phyloP scores from a whole-genome alignment of 345 rosid genomes.

The Lepidium sativum region DNA sequence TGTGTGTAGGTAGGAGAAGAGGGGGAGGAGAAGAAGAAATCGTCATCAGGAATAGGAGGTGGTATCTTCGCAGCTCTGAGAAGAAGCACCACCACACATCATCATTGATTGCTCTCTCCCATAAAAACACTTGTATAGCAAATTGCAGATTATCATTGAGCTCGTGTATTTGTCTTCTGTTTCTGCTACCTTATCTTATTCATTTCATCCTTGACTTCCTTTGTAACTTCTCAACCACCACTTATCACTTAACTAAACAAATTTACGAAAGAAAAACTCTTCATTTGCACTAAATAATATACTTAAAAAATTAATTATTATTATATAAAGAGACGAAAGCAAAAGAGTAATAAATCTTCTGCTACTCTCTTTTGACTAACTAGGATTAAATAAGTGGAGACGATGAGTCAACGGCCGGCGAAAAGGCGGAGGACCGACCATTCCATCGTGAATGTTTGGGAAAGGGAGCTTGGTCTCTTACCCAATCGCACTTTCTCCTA shows the following conservation, averaged over 20 bases:
- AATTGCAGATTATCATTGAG: not conserved
- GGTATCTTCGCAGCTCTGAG: slow-evolving; percentile 80
- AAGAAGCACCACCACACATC: slow-evolving; percentile 42
- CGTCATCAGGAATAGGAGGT: slow-evolving; percentile 35
- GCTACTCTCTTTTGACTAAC: too few relatives aligned
- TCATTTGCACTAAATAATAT: not conserved
- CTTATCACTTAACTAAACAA: not conserved
- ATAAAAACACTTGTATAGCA: slow-evolving; percentile 1
- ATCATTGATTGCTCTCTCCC: slow-evolving; percentile 25
- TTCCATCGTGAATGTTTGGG: slow-evolving; percentile 49
- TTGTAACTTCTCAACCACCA: not conserved
- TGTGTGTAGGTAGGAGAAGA: slow-evolving; percentile 56
- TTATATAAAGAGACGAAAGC: too few relatives aligned
- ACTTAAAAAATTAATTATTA: too few relatives aligned
- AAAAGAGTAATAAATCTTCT: too few relatives aligned
- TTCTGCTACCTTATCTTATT: not conserved
- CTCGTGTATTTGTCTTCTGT: not conserved
- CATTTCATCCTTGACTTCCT: not conserved
- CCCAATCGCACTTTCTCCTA: slow-evolving; percentile 52
- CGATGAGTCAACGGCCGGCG: slow-evolving; percentile 9
- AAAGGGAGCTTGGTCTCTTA: slow-evolving; percentile 66
- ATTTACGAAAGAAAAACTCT: not conserved
- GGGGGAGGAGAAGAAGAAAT: slow-evolving; percentile 61
- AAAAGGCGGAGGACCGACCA: slow-evolving; percentile 19
- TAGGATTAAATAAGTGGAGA: not conserved